Conservation (phyloP, 208 protist species). For the Leishmania tarentolae region DNA sequence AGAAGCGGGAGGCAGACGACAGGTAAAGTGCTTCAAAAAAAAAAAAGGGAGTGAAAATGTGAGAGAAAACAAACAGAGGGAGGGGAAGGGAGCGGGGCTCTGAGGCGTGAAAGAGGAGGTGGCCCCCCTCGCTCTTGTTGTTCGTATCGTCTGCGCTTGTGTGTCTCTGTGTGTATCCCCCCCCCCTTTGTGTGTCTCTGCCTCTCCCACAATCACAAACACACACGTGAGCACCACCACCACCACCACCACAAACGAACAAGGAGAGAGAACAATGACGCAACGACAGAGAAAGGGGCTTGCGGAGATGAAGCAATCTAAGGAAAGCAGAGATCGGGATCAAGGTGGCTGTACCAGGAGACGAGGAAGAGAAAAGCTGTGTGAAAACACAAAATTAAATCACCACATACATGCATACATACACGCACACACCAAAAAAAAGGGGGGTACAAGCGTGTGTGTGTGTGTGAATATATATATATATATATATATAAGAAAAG, state of each 20-base stretch:
- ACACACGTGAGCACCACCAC: background rate
- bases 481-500: background rate
- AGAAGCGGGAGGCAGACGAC: background rate
- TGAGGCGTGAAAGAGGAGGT: background rate
- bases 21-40: background rate
- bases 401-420: background rate
- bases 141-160: background rate
- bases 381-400: background rate
- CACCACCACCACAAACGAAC: background rate
- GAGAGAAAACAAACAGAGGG: background rate
- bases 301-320: background rate
- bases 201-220: background rate
- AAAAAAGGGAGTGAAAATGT: background rate
- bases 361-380: background rate
- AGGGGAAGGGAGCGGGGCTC: background rate
- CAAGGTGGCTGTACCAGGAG: background rate
- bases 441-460: background rate
- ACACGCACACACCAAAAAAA: background rate
- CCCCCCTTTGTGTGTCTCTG: background rate
- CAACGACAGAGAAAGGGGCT: background rate
- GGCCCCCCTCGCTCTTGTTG: background rate
- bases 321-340: background rate
- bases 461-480: background rate
- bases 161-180: background rate
- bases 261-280: background rate